Base-by-base conservation (phyloP, 164 flowering plant species). In the Kingdonia uniflora region DNA sequence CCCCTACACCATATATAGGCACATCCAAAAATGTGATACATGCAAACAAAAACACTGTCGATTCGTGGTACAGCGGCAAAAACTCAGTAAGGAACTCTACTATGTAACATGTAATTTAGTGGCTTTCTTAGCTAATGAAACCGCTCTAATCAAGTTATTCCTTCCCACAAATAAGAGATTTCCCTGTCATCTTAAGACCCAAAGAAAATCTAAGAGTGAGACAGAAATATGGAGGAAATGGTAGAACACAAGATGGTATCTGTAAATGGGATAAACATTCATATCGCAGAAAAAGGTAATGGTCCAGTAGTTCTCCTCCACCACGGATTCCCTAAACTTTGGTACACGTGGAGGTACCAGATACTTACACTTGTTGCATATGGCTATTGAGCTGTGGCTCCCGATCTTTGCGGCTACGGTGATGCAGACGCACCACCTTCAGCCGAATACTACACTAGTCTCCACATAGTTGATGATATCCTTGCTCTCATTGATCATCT, bases 291-390 rank as follows among this genome's bases (percentile, higher is more conserved):
- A 59, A 57, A 60, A 45, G 75, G 78, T 2, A 23, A 60, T 5
- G 78, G 75, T 1, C 79, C 72, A 0, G 51, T 59, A 0, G 59
- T 75, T 12, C 62, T 75, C 15, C 44, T 71, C n/a, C 52, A 71
- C 39, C 79, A 75, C 25, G 79, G 76, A 39, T 75, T 75, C 35
- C 79, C 76, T 0, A 68, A 71, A 54, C 64, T 69, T 42, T 76
- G 76, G 80, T 73, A 64, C 61, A 14, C 72, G 11, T 76, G 77
- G 77, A 60, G 72, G 48, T 72, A 74, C 70, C 80, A 76, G 58
- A 68, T 76, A 14, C 14, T 3, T 8, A 8, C 42, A 35, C 54
- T 51, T 20, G 41, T 39, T 19, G 29, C 54, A 6, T 4, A 11
- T 37, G 54, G 54, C 19, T 50, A 50, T 16, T n/a, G 53, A 16